A percentile compares a stretch with the other conserved stretches of the same genome.
These are phyloP conservation scores for Tetradesmus lagerheimii DNA, from an alignment of 139 green algal genomes.

Conservation along the genomic window DNA sequence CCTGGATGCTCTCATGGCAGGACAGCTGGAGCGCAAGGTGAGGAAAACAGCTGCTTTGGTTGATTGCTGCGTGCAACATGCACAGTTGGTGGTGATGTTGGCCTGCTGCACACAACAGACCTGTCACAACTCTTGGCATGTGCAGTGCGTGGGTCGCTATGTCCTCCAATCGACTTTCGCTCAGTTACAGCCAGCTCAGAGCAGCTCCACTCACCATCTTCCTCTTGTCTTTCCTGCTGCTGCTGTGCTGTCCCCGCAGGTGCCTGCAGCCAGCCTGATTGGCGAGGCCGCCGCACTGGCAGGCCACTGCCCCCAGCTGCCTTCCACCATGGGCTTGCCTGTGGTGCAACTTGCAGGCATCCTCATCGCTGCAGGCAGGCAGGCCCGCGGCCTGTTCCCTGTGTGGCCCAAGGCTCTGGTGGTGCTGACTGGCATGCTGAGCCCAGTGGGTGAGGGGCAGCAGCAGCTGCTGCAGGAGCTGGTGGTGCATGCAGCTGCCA, in stretches of 20 bases:
- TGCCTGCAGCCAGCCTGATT: neutral
- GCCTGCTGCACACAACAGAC: no score
- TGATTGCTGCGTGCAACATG: no score
- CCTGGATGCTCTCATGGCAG: neutral
- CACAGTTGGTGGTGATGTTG: neutral
- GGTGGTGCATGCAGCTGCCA: neutral
- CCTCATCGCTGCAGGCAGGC: constrained; percentile 16
- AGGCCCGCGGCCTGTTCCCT: constrained; percentile 20
- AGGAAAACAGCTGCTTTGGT: neutral
- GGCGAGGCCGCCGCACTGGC: neutral
- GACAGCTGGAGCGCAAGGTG: constrained; percentile 13
- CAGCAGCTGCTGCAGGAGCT: constrained; percentile 29
- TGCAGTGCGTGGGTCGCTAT: no score
- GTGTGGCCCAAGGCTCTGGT: constrained; percentile 36
- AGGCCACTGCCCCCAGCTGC: neutral
- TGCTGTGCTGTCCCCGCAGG: constrained; percentile 1
- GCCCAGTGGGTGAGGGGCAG: neutral
- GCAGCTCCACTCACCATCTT: no score
- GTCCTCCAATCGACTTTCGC: no score
- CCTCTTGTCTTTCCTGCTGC: neutral
- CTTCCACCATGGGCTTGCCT: constrained; percentile 9
- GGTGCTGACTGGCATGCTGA: constrained; percentile 33
- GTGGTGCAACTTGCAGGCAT: constrained; percentile 8
- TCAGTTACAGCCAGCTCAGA: no score
- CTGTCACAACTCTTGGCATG: no score